A percentile compares a stretch with the other conserved stretches of the same genome.
Evolutionary conservation across 2,329 filamentous ascomycete genomes (phyloP).

Genomic region (Aspergillus novofumigatus): DNA sequence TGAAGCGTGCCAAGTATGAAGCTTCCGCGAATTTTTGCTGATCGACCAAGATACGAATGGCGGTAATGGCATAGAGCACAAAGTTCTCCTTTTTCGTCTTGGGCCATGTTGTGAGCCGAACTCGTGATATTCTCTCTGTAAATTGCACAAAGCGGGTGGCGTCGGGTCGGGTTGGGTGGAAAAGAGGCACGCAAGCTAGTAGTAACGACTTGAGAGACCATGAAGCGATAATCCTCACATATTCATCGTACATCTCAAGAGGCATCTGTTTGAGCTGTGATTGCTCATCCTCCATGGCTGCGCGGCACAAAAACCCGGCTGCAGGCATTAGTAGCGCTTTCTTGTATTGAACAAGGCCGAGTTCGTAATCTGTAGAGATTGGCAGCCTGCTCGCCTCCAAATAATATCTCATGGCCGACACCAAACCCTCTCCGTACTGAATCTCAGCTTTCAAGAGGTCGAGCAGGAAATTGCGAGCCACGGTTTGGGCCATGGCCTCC

Average conservation of each 20-base stretch:
- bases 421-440: constrained; percentile 30
- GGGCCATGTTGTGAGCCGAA: constrained; percentile 15
- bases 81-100: constrained; percentile 24
- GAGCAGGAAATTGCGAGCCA: constrained; percentile 25
- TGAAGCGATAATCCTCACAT: constrained; percentile 20
- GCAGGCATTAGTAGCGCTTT: constrained; percentile 21
- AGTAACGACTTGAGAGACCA: constrained; percentile 22
- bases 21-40: constrained; percentile 28
- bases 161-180: constrained; percentile 36
- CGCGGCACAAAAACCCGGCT: constrained; percentile 22
- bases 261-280: constrained; percentile 23
- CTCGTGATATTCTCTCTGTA: constrained; percentile 19
- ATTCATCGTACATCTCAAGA: constrained; percentile 30
- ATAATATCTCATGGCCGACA: constrained; percentile 29
- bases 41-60: constrained; percentile 35
- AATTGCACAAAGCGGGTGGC: constrained; percentile 27
- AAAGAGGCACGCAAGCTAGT: constrained; percentile 29
- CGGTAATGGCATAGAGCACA: constrained; percentile 34
- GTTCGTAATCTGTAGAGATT: constrained; percentile 8
- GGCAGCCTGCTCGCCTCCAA: constrained; percentile 22
- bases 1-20: constrained; percentile 24
- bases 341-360: constrained; percentile 1
- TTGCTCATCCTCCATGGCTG: constrained; percentile 21
- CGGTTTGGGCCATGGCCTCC: constrained; percentile 13
- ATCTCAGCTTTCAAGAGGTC: constrained; percentile 33